Evolutionary conservation across 192 early-diverging fungal genomes (phyloP).

Genomic region (Umbelopsis ramanniana): DNA sequence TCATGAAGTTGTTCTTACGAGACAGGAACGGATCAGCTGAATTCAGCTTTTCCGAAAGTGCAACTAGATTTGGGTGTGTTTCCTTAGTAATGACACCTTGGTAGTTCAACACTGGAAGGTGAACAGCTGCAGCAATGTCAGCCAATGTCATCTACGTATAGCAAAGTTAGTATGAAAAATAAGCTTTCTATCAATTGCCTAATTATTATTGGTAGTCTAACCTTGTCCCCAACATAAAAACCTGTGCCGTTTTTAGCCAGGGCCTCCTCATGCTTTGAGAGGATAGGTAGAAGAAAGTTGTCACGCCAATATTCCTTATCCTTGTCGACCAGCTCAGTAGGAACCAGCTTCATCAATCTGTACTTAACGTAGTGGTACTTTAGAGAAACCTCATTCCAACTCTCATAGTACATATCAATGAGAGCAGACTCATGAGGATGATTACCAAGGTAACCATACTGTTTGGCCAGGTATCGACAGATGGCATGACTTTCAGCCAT

Average conservation of each 20-base stretch:
- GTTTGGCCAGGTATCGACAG: constrained; percentile 45
- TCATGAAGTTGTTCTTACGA: background rate
- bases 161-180: background rate
- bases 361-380: background rate
- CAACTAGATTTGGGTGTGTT: constrained; percentile 8
- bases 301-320: constrained; percentile 20
- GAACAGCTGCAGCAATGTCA: constrained; percentile 3
- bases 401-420: constrained; percentile 38
- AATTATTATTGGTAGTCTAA: background rate
- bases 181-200: too few species aligned
- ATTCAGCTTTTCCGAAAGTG: background rate
- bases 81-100: constrained; percentile 4
- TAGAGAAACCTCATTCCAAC: constrained; percentile 18
- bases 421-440: constrained; percentile 34
- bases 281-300: background rate
- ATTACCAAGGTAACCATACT: constrained; percentile 19
- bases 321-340: constrained; percentile 15
- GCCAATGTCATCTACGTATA: background rate
- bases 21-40: background rate
- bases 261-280: constrained; percentile 41
- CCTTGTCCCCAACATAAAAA: constrained; percentile 51
- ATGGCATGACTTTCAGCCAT: constrained; percentile 48
- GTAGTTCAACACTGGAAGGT: background rate
- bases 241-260: constrained; percentile 53
- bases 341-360: background rate